These are phyloP conservation scores for Fusarium oxysporum DNA, from an alignment of 2,329 filamentous ascomycete genomes.

Conservation along the genomic window DNA sequence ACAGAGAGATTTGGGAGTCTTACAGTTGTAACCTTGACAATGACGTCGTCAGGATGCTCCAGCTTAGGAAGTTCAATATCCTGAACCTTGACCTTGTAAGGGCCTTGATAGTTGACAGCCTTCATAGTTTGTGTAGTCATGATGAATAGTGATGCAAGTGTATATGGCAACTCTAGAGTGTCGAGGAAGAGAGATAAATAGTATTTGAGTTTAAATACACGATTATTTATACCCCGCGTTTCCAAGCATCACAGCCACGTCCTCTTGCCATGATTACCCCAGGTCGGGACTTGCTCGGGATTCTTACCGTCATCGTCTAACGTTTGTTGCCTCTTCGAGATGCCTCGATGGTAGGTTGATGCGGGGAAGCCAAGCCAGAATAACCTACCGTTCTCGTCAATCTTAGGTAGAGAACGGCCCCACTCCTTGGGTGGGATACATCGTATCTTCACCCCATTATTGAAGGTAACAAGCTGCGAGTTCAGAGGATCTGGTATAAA, in stretches of 20 bases:
- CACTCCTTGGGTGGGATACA: not conserved
- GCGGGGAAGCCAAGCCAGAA: slow-evolving; percentile 24
- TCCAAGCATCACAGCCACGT: slow-evolving; percentile 13
- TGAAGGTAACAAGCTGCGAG: not conserved
- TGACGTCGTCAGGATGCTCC: slow-evolving; percentile 72
- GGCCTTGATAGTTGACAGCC: slow-evolving; percentile 71
- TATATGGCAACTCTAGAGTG: not conserved
- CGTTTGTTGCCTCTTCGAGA: slow-evolving; percentile 20
- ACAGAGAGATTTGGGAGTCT: slow-evolving; percentile 39
- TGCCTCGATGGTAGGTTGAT: slow-evolving; percentile 21
- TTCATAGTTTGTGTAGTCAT: slow-evolving; percentile 61
- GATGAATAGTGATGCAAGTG: slow-evolving; percentile 6
- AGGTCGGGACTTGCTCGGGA: slow-evolving; percentile 23
- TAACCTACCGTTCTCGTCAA: slow-evolving; percentile 3
- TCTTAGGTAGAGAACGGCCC: not conserved
- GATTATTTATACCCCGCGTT: slow-evolving; percentile 29
- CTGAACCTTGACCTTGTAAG: slow-evolving; percentile 71
- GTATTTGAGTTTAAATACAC: not conserved
- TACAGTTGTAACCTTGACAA: slow-evolving; percentile 74
- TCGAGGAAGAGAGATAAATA: not conserved
- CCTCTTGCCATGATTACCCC: slow-evolving; percentile 1
- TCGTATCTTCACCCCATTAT: not conserved
- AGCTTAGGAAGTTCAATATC: slow-evolving; percentile 69
- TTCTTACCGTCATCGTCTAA: slow-evolving; percentile 11
- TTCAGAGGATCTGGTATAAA: not conserved